Evolutionary conservation across 345 rosid species (phyloP), one percentile per base, ranked within the genome.

Genomic region (Rubroshorea leprosula): DNA sequence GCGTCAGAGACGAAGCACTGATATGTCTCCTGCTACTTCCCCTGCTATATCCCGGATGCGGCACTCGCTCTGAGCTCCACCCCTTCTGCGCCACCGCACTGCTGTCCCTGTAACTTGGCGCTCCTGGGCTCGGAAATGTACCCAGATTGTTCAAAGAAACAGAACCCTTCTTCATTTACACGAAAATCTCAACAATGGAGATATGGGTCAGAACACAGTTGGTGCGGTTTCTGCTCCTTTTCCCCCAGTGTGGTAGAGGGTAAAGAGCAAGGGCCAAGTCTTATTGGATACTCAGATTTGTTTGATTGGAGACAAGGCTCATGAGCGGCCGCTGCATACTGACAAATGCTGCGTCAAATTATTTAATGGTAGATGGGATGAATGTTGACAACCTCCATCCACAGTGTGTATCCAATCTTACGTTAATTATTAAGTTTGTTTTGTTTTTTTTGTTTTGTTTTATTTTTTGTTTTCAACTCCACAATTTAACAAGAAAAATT

Each of bases 21-120:
- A 83, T 67, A 55, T 81, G 86, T 63, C 85, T 75, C 25, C 81
- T 74, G 39, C 73, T 70, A n/a, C n/a, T n/a, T n/a, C n/a, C n/a
- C n/a, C n/a, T n/a, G 25, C 55, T 54, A 48, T 63, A 65, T 0
- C 78, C 83, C 12, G 89, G 83, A 47, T 69, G 85, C 0, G 97
- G 86, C 23, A 86, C 80, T 61, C 97, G 68, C 79, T 90, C 92
- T 17, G 97, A 86, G 67, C 86, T 69, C 97, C 97, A 90, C 7
- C 95, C 90, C 66, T 76, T 89, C 56, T 71, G 75, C 16, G 35
- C 55, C 9, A 21, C 60, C 17, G 65, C n/a, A n/a, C n/a, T 39
- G 52, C 64, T 65, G 0, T 81, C 87, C 3, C 53, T 67, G 64
- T 72, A 72, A 59, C 46, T 72, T 18, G 67, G 72, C 50, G 67